These are phyloP conservation scores for Tricholoma flavovirens DNA, from an alignment of 768 basidiomycete genomes.

Conservation along the genomic window DNA sequence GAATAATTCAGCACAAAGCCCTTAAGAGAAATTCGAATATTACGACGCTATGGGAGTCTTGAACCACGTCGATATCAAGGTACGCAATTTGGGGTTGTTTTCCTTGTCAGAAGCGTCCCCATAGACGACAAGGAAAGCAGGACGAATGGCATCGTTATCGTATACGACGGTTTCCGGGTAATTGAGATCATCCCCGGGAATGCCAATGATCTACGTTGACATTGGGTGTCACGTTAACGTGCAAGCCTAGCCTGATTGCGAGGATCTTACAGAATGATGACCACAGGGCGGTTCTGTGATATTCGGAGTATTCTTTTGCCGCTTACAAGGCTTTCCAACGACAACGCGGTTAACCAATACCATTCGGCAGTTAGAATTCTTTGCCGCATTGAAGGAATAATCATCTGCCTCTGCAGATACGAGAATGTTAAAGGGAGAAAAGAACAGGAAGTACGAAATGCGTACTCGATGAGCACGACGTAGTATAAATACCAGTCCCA, in stretches of 20 bases:
- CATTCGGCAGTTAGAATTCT: slow-evolving; percentile 39
- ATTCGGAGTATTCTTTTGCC: slow-evolving; percentile 41
- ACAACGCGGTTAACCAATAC: slow-evolving; percentile 56
- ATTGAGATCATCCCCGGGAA: slow-evolving; percentile 60
- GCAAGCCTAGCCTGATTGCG: background rate
- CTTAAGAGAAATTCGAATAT: slow-evolving; percentile 10
- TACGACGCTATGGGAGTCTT: slow-evolving; percentile 42
- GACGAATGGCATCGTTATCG: slow-evolving; percentile 59
- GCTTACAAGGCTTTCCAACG: slow-evolving; percentile 52
- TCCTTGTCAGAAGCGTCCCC: slow-evolving; percentile 28
- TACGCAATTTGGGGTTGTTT: slow-evolving; percentile 25
- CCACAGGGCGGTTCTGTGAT: slow-evolving; percentile 49
- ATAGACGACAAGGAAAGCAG: slow-evolving; percentile 62
- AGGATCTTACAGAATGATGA: slow-evolving; percentile 48
- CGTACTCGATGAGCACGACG: slow-evolving; percentile 61
- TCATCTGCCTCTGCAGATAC: slow-evolving; percentile 55
- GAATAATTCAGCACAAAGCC: slow-evolving; percentile 10
- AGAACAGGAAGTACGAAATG: background rate
- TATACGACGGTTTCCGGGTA: slow-evolving; percentile 70
- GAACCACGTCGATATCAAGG: slow-evolving; percentile 36
- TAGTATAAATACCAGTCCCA: slow-evolving; percentile 66
- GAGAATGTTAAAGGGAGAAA: background rate
- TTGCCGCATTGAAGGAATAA: slow-evolving; percentile 42
- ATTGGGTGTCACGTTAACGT: background rate
- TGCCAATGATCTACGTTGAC: slow-evolving; percentile 44